phyloP scores from a whole-genome alignment of 352 stramenopile species.

The Phytopythium delawarense region DNA sequence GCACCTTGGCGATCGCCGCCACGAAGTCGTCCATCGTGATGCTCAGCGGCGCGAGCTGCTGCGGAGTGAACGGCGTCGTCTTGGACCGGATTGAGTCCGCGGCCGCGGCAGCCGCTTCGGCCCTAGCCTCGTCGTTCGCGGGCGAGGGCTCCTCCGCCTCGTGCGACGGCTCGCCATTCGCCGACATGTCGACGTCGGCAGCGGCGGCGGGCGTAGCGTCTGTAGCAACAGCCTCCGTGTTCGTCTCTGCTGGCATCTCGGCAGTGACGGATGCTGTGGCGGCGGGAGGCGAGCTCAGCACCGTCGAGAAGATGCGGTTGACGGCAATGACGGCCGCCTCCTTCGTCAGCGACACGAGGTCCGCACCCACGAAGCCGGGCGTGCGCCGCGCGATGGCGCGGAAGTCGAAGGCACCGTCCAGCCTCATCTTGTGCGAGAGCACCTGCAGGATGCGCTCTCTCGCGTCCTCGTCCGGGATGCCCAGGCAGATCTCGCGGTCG shows the following conservation, averaged over 20 bases:
- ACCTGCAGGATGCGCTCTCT: slow-evolving; percentile 94
- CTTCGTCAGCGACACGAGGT: slow-evolving; percentile 97
- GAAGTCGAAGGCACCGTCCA: slow-evolving; percentile 94
- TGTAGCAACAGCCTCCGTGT: background rate
- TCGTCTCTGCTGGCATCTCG: background rate
- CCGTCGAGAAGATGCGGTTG: slow-evolving; percentile 96
- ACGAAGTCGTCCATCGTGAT: slow-evolving; percentile 98
- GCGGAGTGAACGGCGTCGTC: slow-evolving; percentile 80
- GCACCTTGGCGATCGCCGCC: slow-evolving; percentile 93
- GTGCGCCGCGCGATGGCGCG: slow-evolving; percentile 89
- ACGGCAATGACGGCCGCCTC: slow-evolving; percentile 97
- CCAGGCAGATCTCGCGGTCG: slow-evolving; percentile 97
- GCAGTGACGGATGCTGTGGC: background rate
- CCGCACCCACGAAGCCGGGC: slow-evolving; percentile 97
- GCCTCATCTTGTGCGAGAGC: slow-evolving; percentile 92
- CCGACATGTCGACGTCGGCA: slow-evolving; percentile 4
- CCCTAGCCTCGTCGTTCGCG: slow-evolving; percentile 6
- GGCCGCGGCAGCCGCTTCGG: slow-evolving; percentile 19
- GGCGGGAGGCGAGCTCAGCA: slow-evolving; percentile 26
- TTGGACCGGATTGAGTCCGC: slow-evolving; percentile 65
- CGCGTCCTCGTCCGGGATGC: slow-evolving; percentile 95
- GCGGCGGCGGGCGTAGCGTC: slow-evolving; percentile 4
- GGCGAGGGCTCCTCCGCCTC: background rate
- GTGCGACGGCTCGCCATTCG: background rate
- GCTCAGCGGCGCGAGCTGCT: slow-evolving; percentile 89